Conservation (phyloP, 129 eudicot genomes). For the Arctium lappa region DNA sequence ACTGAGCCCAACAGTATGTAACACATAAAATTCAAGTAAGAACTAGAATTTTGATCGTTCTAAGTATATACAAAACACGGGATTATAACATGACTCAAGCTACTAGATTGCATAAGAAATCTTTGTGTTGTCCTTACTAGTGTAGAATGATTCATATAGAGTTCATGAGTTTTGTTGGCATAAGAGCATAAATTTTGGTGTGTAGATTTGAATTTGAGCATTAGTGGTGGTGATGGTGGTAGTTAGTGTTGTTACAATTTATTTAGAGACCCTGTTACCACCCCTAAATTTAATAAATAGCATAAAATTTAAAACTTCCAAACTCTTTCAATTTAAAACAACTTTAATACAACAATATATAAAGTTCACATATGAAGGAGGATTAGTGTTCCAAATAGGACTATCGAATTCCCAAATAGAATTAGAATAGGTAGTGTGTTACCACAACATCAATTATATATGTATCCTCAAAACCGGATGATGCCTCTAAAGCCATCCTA, state of each 20-base stretch:
- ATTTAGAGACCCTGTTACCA: no score
- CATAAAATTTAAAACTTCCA: no score
- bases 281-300: no score
- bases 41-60: neutral
- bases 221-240: neutral
- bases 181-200: constrained; percentile 4
- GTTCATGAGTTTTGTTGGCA: neutral
- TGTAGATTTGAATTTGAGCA: neutral
- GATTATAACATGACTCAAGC: neutral
- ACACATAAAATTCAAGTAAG: neutral
- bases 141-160: neutral
- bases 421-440: no score
- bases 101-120: constrained; percentile 2
- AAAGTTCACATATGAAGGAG: no score
- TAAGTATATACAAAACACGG: neutral
- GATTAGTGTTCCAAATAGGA: no score
- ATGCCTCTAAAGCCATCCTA: no score
- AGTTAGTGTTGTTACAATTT: neutral
- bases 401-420: no score
- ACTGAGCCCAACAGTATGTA: constrained; percentile 28
- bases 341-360: no score
- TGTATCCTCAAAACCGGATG: no score
- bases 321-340: no score
- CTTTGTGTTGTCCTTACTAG: constrained; percentile 6
- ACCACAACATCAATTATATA: no score